Evolutionary conservation across 495 filamentous ascomycete genomes (phyloP), one percentile per base, ranked within the genome.

Genomic region (Aspergillus heteromorphus): DNA sequence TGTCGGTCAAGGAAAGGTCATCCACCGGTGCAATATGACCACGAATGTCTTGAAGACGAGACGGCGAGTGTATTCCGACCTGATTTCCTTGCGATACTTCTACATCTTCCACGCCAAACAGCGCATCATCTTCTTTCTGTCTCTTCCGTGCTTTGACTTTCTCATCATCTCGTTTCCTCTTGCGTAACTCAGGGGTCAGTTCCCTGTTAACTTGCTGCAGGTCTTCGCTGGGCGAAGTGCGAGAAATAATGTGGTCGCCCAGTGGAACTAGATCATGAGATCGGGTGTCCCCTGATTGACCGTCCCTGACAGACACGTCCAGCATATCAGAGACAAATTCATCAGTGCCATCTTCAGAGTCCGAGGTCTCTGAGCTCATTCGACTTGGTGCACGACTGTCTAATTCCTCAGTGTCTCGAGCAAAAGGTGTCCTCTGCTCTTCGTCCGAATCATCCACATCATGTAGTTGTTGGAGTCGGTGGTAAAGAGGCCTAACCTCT

Each of bases 381-480:
- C 87, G 86, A 65, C 91, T 96, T 11, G 84, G 73, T 14, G 90
- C 86, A 16, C 89, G 77, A 53, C 90, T 95, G 43, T 92, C 91
- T 45, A 83, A 82, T 53, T 93, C 90, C 63, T 92, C 89, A 0
- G 85, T 90, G 59, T 93, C 88, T 45, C 83, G 73, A 6, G 78
- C 80, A 20, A 85, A 66, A 25, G 87, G 85, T 17, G 73, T 80
- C 29, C 74, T 65, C 47, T 70, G 71, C 13, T 82, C 79, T 52
- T 84, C 83, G 55, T 86, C 82, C 1, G 83, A 86, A 62, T 85
- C 81, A 21, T 80, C 80, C n/a, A 77, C 75, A 43, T 81, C 73
- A 56, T 82, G 76, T 48, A 80, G 64, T 51, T 79, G 72, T 40
- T 80, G 76, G 27, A 85, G 67, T 16, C 79, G 76, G 64, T 84